These are phyloP conservation scores for Rhodotorula glutinis DNA, from an alignment of 1,284 basidiomycete genomes.

Conservation along the genomic window DNA sequence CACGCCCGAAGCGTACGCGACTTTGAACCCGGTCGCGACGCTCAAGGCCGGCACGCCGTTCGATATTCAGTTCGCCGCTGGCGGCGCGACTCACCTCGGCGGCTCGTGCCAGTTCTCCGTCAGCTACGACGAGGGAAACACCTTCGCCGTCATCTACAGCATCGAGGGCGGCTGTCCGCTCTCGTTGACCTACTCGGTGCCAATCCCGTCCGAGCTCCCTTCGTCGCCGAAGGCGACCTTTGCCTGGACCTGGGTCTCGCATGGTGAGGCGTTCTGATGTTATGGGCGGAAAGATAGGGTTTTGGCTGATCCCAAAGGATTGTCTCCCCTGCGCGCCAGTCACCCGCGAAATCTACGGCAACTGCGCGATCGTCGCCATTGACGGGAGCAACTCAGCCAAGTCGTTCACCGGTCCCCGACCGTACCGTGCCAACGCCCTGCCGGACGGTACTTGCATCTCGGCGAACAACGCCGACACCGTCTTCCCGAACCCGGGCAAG, in stretches of 20 bases:
- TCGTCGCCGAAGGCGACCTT: conserved; percentile 49
- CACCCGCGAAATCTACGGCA: conserved; percentile 21
- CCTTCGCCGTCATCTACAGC: conserved; percentile 50
- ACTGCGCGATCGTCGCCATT: conserved; percentile 51
- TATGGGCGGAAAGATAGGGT: too few species aligned
- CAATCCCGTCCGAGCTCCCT: conserved; percentile 48
- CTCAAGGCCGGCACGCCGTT: conserved; percentile 44
- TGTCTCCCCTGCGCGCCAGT: too few species aligned
- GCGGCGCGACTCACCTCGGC: conserved; percentile 49
- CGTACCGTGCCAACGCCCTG: conserved; percentile 50
- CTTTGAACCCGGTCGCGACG: conserved; percentile 44
- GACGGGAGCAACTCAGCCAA: conserved; percentile 40
- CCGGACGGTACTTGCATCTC: conserved; percentile 46
- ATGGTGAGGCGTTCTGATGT: conserved; percentile 7
- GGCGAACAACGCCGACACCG: conserved; percentile 43
- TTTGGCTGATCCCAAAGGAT: too few species aligned
- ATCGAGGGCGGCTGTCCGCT: conserved; percentile 50
- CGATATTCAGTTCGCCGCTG: conserved; percentile 41
- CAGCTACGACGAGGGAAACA: conserved; percentile 49
- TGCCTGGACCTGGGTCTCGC: conserved; percentile 51
- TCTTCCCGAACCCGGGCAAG: conserved; percentile 47
- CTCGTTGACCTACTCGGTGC: conserved; percentile 43
- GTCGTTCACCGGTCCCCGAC: conserved; percentile 44
- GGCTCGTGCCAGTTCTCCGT: conserved; percentile 51
- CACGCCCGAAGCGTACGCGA: conserved; percentile 42